phyloP scores from a whole-genome alignment of 2,329 filamentous ascomycete genomes.

The Scedosporium aurantiacum region DNA sequence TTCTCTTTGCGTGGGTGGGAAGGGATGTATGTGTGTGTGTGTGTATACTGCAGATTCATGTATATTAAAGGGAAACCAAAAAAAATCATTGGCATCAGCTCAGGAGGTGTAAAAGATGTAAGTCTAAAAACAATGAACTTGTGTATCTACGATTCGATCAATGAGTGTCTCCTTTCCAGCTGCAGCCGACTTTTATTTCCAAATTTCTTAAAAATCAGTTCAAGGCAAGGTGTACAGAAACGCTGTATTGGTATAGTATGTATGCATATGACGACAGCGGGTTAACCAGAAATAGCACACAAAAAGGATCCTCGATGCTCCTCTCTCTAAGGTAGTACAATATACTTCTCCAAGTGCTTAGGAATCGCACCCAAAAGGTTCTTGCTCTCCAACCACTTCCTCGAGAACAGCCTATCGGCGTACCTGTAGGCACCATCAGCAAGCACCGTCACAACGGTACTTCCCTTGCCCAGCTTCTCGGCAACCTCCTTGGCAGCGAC shows the following conservation, averaged over 20 bases:
- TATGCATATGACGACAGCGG: neutral
- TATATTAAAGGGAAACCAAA: neutral
- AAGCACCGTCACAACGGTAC: conserved; percentile 86
- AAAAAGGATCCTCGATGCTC: neutral
- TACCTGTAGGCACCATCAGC: conserved; percentile 98
- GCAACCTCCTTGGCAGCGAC: conserved; percentile 92
- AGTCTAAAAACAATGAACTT: neutral
- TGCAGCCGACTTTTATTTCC: neutral
- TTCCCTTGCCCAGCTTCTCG: conserved; percentile 74
- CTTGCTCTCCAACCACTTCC: conserved; percentile 83
- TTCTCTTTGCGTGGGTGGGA: neutral
- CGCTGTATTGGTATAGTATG: neutral
- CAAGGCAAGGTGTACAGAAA: neutral
- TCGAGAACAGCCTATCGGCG: conserved; percentile 84
- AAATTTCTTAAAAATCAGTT: neutral
- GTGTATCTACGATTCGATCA: neutral
- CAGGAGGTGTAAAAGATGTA: neutral
- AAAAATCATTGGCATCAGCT: conserved; percentile 4
- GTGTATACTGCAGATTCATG: neutral
- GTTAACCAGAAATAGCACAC: neutral
- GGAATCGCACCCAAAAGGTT: conserved; percentile 72
- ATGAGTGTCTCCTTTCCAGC: no score
- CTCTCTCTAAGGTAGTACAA: conserved; percentile 66
- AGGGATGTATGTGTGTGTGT: neutral
- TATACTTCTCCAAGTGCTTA: conserved; percentile 80